Conservation (phyloP, 345 rosid species). For the Kandelia obovata region DNA sequence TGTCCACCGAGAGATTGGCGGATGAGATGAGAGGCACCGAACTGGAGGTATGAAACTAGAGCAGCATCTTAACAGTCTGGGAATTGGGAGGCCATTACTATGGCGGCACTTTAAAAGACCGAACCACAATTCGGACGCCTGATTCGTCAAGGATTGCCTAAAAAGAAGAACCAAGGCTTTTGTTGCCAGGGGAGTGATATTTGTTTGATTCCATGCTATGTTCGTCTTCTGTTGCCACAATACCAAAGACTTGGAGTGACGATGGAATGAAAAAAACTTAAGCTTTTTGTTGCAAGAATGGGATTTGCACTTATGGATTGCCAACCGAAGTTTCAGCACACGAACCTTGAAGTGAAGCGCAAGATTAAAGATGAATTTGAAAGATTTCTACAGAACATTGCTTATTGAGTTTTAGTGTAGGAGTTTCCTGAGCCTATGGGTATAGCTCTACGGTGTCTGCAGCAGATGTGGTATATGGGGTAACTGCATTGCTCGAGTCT, state of each 20-base stretch:
- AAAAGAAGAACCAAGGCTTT: constrained; percentile 85
- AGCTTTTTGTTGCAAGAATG: constrained; percentile 93
- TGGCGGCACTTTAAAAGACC: constrained; percentile 73
- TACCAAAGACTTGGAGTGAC: constrained; percentile 92
- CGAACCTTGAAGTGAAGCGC: constrained; percentile 75
- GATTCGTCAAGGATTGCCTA: constrained; percentile 78
- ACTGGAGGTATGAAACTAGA: constrained; percentile 97
- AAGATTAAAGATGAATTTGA: constrained; percentile 92
- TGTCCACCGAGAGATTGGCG: constrained; percentile 78
- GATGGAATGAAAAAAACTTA: constrained; percentile 83
- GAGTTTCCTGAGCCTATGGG: constrained; percentile 80
- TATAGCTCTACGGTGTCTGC: constrained; percentile 93
- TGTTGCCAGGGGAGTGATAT: constrained; percentile 89
- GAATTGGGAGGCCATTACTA: constrained; percentile 67
- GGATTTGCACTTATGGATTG: constrained; percentile 92
- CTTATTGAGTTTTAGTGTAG: constrained; percentile 77
- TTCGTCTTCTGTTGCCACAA: constrained; percentile 75
- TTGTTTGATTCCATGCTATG: constrained; percentile 95
- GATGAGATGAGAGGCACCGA: constrained; percentile 76
- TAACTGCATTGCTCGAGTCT: constrained; percentile 94
- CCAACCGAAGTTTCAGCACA: constrained; percentile 91
- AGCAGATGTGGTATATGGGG: constrained; percentile 93
- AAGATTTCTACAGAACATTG: constrained; percentile 87
- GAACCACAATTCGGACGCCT: constrained; percentile 82
- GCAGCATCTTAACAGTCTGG: constrained; percentile 77